Evolutionary conservation across 2,329 filamentous ascomycete species (phyloP).

Genomic region (Cladophialophora carrionii): DNA sequence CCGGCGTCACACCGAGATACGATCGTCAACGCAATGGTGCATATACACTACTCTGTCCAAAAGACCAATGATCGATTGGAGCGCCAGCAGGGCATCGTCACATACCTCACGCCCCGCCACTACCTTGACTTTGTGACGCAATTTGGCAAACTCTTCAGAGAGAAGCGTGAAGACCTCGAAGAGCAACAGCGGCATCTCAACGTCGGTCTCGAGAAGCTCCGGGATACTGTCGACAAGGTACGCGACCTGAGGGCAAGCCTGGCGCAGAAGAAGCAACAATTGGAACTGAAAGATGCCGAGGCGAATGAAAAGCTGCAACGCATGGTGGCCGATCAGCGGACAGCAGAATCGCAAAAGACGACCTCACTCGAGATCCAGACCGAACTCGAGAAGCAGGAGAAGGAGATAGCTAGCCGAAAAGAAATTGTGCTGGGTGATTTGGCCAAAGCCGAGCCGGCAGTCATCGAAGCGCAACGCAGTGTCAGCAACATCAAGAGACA

Average conservation of each 20-base stretch:
- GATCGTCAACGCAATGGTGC: constrained; percentile 97
- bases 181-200: constrained; percentile 98
- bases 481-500: constrained; percentile 98
- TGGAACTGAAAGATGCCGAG: constrained; percentile 91
- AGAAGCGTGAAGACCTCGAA: constrained; percentile 97
- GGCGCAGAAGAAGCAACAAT: constrained; percentile 88
- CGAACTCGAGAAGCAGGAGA: constrained; percentile 84
- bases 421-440: constrained; percentile 86
- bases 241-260: constrained; percentile 86
- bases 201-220: constrained; percentile 93
- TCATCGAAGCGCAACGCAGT: constrained; percentile 88
- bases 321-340: constrained; percentile 94
- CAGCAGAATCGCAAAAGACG: constrained; percentile 88
- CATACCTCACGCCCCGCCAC: constrained; percentile 92
- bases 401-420: constrained; percentile 78
- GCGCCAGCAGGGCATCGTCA: constrained; percentile 89
- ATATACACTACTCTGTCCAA: constrained; percentile 93
- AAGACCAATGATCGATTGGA: constrained; percentile 84
- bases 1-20: constrained; percentile 89
- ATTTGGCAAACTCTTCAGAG: constrained; percentile 95
- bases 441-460: constrained; percentile 88
- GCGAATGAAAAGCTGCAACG: constrained; percentile 96
- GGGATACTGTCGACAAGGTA: constrained; percentile 96
- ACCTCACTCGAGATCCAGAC: constrained; percentile 87
- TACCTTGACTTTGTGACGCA: constrained; percentile 98